These are phyloP conservation scores for Trypanosoma cruzi DNA, from an alignment of 208 protist genomes.

Conservation along the genomic window DNA sequence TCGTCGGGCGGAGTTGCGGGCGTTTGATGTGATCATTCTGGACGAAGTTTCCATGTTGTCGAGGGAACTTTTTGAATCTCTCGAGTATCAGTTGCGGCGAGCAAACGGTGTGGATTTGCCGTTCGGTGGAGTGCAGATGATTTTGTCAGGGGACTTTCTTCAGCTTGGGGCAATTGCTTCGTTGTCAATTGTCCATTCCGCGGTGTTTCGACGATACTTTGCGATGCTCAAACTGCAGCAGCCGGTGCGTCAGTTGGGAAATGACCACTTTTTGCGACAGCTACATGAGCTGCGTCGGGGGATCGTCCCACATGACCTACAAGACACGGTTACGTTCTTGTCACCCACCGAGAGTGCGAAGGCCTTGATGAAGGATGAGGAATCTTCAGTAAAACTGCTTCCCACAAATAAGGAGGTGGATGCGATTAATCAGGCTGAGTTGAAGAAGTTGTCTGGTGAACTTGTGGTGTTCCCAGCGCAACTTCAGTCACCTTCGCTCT, in stretches of 20 bases:
- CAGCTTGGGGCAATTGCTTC: conserved; percentile 84
- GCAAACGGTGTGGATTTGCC: conserved; percentile 80
- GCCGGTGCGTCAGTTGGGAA: conserved; percentile 55
- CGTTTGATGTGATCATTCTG: conserved; percentile 92
- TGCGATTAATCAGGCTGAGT: conserved; percentile 58
- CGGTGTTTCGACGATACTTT: conserved; percentile 79
- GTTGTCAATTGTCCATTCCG: conserved; percentile 58
- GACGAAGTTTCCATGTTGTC: conserved; percentile 94
- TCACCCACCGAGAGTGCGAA: conserved; percentile 19
- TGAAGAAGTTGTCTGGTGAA: conserved; percentile 68
- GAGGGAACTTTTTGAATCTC: conserved; percentile 72
- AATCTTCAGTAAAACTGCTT: conserved; percentile 74
- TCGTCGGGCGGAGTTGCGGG: conserved; percentile 56
- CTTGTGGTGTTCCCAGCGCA: conserved; percentile 51
- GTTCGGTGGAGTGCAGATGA: conserved; percentile 93
- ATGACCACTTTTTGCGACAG: conserved; percentile 58
- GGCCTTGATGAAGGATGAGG: conserved; percentile 1
- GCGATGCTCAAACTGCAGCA: conserved; percentile 78
- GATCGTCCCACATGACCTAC: conserved; percentile 55
- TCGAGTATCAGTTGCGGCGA: conserved; percentile 77
- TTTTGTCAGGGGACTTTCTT: conserved; percentile 93
- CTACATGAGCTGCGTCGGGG: conserved; percentile 79
- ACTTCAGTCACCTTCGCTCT: conserved; percentile 51
- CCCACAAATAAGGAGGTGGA: conserved; percentile 81
- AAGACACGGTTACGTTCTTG: conserved; percentile 61